These are phyloP conservation scores for Kwoniella mangroviensis DNA, from an alignment of 768 basidiomycete genomes.

Conservation along the genomic window DNA sequence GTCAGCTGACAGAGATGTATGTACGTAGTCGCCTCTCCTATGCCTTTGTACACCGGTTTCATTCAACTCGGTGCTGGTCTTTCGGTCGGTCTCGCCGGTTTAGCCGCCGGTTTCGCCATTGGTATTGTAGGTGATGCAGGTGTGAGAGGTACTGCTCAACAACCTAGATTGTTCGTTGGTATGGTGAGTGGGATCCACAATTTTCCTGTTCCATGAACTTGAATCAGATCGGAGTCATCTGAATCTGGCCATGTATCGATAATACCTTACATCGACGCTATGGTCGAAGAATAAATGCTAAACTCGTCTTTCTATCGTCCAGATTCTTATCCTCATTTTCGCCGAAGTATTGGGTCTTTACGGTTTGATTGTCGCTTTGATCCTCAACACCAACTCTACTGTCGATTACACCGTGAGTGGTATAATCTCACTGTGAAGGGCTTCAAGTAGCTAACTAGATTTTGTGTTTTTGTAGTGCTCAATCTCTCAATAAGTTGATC, in stretches of 20 bases:
- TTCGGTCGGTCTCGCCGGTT: slow-evolving; percentile 86
- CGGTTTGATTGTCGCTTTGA: slow-evolving; percentile 92
- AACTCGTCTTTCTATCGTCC: background rate
- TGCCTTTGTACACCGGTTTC: slow-evolving; percentile 86
- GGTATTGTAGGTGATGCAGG: slow-evolving; percentile 99
- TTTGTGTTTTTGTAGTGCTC: slow-evolving; percentile 20
- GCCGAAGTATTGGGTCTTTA: slow-evolving; percentile 78
- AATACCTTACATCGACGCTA: too few species aligned
- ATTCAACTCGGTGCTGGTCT: slow-evolving; percentile 72
- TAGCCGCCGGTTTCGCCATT: slow-evolving; percentile 62
- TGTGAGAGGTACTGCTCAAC: slow-evolving; percentile 96
- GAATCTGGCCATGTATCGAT: too few species aligned
- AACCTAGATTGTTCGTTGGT: slow-evolving; percentile 89
- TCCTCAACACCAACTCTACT: slow-evolving; percentile 76
- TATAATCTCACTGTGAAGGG: too few species aligned
- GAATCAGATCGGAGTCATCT: background rate
- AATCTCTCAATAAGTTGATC: slow-evolving; percentile 22
- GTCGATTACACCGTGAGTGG: slow-evolving; percentile 46
- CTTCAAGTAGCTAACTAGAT: background rate
- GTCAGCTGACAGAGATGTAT: background rate
- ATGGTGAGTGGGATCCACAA: slow-evolving; percentile 63
- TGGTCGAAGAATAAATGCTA: background rate
- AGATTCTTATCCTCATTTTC: slow-evolving; percentile 96
- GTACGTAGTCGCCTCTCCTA: slow-evolving; percentile 68
- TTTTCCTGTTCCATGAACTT: too few species aligned